Evolutionary conservation across 257 asterid species (phyloP), one percentile per base, ranked within the genome.

Genomic region (Petrea volubilis): DNA sequence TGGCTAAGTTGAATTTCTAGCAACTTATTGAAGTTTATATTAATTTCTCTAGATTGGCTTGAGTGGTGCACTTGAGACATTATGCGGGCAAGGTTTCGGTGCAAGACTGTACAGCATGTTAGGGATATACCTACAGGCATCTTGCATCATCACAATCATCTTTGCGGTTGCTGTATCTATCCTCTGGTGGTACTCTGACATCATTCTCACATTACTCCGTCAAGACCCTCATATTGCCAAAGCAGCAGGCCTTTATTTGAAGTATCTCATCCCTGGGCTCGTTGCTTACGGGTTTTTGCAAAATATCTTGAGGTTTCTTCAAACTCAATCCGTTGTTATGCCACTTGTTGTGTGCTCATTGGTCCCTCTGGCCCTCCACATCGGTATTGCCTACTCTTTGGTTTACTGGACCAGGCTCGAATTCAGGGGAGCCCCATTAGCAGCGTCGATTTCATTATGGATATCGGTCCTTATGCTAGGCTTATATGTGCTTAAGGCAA

Each of bases 41-140:
- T 14, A 6, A 33, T 55, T 15, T 43, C 11, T 55, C 44, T 67
- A 90, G 97, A 66, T 88, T 34, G 96, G 96, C 53, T 73, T 84
- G 61, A 86, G 96, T 43, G 95, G 96, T 36, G 93, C 93, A 3
- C 91, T 90, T 23, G 96, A 90, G 76, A 90, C 95, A 15, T 67
- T 90, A 53, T 90, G 96, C 21, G 96, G 96, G 4, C 95, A 90
- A 81, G 89, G 90, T 14, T 85, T 73, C 7, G 96, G 96, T 0
- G 96, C 95, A 21, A 79, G 64, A 70, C 12, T 64, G 72, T 86
- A 84, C 24, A 57, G 84, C 56, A 72, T 71, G 86, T 5, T 88
- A 34, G 96, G 96, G 2, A 60, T 88, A 70, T 81, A 90, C 72
- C 82, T 90, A 3, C 96, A 90, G 11, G 79, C 95, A 7, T 84